Evolutionary conservation across 106 monocot genomes (phyloP).

Genomic region (Amphibolis antarctica): DNA sequence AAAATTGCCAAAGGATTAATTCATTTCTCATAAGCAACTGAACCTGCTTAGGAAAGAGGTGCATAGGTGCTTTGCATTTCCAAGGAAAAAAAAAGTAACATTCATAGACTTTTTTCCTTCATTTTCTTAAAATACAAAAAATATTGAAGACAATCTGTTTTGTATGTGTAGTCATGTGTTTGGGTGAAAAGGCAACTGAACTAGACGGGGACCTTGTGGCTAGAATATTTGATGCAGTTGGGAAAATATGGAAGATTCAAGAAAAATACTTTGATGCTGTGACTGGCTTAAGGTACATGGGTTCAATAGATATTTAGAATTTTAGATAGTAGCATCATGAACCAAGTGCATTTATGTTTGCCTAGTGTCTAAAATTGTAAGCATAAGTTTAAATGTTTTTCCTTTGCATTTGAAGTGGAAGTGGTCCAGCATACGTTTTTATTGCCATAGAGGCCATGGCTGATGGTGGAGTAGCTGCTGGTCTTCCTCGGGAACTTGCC

Average conservation of each 20-base stretch:
- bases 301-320: neutral
- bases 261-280: conserved; percentile 97
- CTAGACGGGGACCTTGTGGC: conserved; percentile 65
- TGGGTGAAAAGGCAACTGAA: conserved; percentile 57
- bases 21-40: too few species aligned
- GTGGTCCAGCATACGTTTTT: conserved; percentile 94
- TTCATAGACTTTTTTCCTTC: too few species aligned
- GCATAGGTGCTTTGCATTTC: too few species aligned
- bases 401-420: conserved; percentile 40
- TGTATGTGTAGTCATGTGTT: conserved; percentile 51
- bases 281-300: conserved; percentile 79
- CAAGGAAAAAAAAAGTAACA: too few species aligned
- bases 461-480: conserved; percentile 99
- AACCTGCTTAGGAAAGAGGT: too few species aligned
- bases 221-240: conserved; percentile 61
- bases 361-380: neutral
- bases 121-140: neutral
- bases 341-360: neutral
- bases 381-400: conserved; percentile 1
- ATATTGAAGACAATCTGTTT: neutral
- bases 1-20: too few species aligned
- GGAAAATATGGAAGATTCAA: conserved; percentile 75
- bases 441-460: conserved; percentile 94
- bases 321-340: neutral
- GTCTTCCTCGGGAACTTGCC: conserved; percentile 90